A percentile compares a stretch with the other conserved stretches of the same genome.
Conservation (phyloP, 306 rosid species). For the Lathyrus tuberosus region DNA sequence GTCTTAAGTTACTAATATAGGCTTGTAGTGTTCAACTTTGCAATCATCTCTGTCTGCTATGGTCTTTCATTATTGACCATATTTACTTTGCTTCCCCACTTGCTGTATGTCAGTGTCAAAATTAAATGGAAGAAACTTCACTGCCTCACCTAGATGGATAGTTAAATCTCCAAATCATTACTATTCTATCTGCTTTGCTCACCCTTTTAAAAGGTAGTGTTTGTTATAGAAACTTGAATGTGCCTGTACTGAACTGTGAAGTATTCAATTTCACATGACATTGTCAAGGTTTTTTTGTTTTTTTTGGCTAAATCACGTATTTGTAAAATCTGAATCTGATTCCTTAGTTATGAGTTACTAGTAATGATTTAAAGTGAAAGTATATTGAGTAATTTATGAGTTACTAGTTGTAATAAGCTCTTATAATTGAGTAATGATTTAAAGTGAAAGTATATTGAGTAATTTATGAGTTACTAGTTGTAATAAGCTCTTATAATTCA, state of each 20-base stretch:
- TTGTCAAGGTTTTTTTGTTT: background rate
- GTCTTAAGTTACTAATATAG: background rate
- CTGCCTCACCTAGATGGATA: constrained; percentile 17
- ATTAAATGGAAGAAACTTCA: constrained; percentile 24
- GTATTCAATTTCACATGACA: background rate
- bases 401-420: too few species aligned
- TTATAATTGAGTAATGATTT: too few species aligned
- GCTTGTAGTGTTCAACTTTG: constrained; percentile 12
- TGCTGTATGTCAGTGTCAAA: constrained; percentile 34
- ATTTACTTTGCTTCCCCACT: constrained; percentile 19
- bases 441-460: too few species aligned
- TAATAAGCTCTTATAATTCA: too few species aligned
- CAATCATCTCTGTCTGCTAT: constrained; percentile 14
- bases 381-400: too few species aligned
- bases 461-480: too few species aligned
- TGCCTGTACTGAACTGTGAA: background rate
- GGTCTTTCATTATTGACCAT: constrained; percentile 28
- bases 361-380: too few species aligned
- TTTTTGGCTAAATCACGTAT: background rate
- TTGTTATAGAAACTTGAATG: constrained; percentile 34
- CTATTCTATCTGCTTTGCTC: constrained; percentile 18
- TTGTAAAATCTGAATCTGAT: background rate
- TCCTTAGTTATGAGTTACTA: too few species aligned
- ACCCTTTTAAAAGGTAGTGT: constrained; percentile 25
- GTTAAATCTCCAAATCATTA: constrained; percentile 10